Base-by-base conservation (phyloP, 164 flowering plant species). In the Houttuynia cordata region DNA sequence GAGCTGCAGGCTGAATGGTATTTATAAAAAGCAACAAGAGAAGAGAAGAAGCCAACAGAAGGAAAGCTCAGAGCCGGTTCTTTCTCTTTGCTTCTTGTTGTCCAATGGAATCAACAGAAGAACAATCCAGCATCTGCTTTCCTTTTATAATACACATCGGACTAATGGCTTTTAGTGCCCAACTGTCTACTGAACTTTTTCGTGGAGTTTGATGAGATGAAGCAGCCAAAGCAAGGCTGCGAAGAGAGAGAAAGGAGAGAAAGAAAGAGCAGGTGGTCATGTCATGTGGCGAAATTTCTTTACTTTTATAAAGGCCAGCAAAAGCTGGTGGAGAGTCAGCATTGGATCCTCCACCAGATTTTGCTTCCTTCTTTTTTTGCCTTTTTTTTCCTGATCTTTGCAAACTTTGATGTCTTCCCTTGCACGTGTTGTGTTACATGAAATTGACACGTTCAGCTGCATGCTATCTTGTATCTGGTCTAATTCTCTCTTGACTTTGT, bases 351-450 rank as follows among this genome's bases (percentile, higher is more conserved):
- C 64, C 59, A 61, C 53, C 64, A 47, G 64, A 40, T 62, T 60
- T 53, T 15, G 19, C n/a, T n/a, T n/a, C n/a, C n/a, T n/a, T 24
- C 39, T 15, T 41, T 41, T 15, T 8, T 7, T 56, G 41, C 58
- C 20, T 51, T 64, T n/a, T n/a, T n/a, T n/a, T 6, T 57, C 56
- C 50, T 15, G 55, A 56, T 67, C 59, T 61, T 40, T 59, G 56
- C 72, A 58, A 65, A 68, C 68, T 64, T 72, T 56, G 62, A 71
- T 67, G 68, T 65, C 60, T n/a, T n/a, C 24, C 62, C 53, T 49
- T 61, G 63, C 71, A 71, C 68, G 72, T 73, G 72, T 60, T 60
- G 50, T 57, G 71, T 62, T 19, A 23, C 58, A 24, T 10, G 4
- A 30, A 30, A 30, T 30, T 30, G 37, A 30, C 37, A 30, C 34